A percentile compares a stretch with the other conserved stretches of the same genome.
Conservation (phyloP, 768 basidiomycete genomes). For the Mycena leptocephala region DNA sequence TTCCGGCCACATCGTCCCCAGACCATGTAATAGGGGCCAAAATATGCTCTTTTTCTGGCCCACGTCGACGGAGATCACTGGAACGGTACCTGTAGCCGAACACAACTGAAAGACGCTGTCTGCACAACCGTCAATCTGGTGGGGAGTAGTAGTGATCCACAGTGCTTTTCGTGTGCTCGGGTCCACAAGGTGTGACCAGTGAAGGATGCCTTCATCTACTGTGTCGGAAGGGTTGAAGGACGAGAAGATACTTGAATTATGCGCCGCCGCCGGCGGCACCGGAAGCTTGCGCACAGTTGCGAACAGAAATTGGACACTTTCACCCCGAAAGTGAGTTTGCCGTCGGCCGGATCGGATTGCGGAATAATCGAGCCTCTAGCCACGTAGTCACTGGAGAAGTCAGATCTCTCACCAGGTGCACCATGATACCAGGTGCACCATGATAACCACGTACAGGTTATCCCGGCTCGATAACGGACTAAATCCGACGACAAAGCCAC, state of each 20-base stretch:
- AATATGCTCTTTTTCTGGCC: not conserved
- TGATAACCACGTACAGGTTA: not conserved
- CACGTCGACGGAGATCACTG: too few species aligned
- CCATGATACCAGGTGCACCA: too few species aligned
- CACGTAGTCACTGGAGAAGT: not conserved
- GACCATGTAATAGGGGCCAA: not conserved
- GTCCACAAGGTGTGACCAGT: not conserved
- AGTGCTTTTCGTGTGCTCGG: not conserved
- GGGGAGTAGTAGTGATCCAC: not conserved
- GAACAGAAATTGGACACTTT: not conserved
- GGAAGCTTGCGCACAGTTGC: not conserved
- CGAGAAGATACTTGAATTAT: too few species aligned
- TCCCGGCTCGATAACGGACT: not conserved
- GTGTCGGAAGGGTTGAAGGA: not conserved
- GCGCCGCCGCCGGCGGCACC: not conserved
- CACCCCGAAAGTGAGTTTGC: not conserved
- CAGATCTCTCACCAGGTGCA: too few species aligned
- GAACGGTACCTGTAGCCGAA: too few species aligned
- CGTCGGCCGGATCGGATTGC: not conserved
- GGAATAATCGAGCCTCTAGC: not conserved
- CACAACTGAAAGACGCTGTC: too few species aligned
- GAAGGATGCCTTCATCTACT: not conserved
- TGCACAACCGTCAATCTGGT: too few species aligned
- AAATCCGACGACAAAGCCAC: not conserved
- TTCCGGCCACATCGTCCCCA: not conserved